Evolutionary conservation across 441 rosid species (phyloP).

Genomic region (California macrophylla): DNA sequence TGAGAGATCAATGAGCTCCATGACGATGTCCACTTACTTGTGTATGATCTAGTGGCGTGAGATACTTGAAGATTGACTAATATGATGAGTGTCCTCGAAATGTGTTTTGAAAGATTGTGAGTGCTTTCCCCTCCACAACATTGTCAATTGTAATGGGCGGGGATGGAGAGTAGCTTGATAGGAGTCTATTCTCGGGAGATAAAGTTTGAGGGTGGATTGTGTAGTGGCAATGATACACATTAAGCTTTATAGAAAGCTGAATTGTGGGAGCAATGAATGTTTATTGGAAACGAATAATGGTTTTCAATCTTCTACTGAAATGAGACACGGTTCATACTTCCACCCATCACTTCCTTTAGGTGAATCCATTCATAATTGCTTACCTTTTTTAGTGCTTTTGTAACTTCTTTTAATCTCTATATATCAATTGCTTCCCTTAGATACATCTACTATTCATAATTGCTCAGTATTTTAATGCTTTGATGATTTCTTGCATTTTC

Average conservation of each 20-base stretch:
- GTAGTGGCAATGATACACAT: neutral
- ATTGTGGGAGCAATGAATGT: neutral
- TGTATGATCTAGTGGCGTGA: neutral
- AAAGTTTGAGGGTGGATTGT: neutral
- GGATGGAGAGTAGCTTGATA: neutral
- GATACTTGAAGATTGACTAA: neutral
- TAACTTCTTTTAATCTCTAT: neutral
- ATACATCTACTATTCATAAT: neutral
- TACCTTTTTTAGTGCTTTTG: neutral
- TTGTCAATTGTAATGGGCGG: neutral
- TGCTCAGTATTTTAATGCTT: neutral
- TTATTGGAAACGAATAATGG: neutral
- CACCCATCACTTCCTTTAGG: neutral
- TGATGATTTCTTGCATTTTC: neutral
- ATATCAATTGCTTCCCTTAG: neutral
- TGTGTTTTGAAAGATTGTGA: constrained; percentile 1
- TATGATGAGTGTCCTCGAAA: neutral
- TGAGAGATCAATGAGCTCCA: neutral
- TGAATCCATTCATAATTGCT: neutral
- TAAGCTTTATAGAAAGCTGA: neutral
- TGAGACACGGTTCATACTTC: neutral
- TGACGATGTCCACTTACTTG: neutral
- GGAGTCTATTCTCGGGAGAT: neutral
- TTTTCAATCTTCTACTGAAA: neutral
- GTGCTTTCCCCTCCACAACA: neutral